Percentiles rank a stretch among this genome's conserved stretches.
Evolutionary conservation across 441 rosid genomes (phyloP).

Genomic region (Heliophila coronopifolia): DNA sequence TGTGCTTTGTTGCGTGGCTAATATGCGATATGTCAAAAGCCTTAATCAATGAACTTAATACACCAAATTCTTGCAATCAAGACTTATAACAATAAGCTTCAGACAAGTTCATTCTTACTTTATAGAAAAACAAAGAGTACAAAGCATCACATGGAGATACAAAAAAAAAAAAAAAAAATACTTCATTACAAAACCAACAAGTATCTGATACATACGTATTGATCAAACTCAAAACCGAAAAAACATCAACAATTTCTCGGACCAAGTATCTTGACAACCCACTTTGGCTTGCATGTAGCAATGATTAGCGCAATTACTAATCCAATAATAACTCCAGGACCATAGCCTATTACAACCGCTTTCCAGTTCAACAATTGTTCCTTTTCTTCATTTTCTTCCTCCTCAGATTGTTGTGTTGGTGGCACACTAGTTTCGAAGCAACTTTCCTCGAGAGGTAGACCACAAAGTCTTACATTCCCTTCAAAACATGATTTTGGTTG

Average conservation of each 20-base stretch:
- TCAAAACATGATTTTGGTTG: neutral
- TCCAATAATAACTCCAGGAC: constrained; percentile 1
- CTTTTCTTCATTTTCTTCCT: neutral
- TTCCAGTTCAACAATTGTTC: neutral
- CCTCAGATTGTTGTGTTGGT: neutral
- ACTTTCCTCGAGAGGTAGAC: constrained; percentile 17
- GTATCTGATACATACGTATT: neutral
- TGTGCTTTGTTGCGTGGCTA: no score
- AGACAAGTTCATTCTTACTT: no score
- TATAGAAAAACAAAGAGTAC: no score
- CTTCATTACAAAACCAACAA: neutral
- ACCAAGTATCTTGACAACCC: neutral
- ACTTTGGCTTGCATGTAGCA: neutral
- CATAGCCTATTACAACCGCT: constrained; percentile 13
- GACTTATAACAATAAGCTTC: no score
- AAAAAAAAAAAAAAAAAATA: neutral
- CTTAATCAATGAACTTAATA: no score
- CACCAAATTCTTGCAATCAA: no score
- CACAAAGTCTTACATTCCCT: constrained; percentile 16
- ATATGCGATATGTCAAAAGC: no score
- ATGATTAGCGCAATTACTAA: neutral
- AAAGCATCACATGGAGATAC: neutral
- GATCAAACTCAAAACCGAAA: neutral
- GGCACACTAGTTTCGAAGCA: neutral
- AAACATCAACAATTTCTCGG: neutral